Percentiles rank a stretch among this genome's conserved stretches.
These are phyloP conservation scores for Cryptococcus sp. DNA, from an alignment of 1,284 basidiomycete genomes.

Conservation along the genomic window DNA sequence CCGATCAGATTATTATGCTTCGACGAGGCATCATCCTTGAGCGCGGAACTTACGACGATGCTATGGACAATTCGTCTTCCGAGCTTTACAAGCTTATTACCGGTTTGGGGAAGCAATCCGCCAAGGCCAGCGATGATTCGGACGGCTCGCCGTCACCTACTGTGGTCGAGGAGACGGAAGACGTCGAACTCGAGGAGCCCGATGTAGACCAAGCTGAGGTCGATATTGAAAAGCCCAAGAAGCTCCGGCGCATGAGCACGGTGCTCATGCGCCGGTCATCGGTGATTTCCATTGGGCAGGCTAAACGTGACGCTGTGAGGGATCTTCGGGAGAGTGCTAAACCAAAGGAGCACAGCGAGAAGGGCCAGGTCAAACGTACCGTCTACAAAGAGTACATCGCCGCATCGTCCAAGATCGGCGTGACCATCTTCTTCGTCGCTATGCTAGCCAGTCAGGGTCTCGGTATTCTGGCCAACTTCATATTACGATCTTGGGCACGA, in stretches of 20 bases:
- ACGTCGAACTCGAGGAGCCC: slow-evolving; percentile 36
- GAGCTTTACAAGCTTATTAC: slow-evolving; percentile 77
- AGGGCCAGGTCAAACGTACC: slow-evolving; percentile 73
- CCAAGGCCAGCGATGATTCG: slow-evolving; percentile 37
- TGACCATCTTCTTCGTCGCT: slow-evolving; percentile 65
- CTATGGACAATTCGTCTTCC: slow-evolving; percentile 65
- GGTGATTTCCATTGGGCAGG: slow-evolving; percentile 46
- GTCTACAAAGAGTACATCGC: slow-evolving; percentile 79
- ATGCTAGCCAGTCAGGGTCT: slow-evolving; percentile 57
- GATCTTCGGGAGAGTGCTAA: slow-evolving; percentile 53
- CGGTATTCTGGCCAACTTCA: slow-evolving; percentile 63
- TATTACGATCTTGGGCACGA: slow-evolving; percentile 77
- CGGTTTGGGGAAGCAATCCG: slow-evolving; percentile 56
- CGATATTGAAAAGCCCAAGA: slow-evolving; percentile 34
- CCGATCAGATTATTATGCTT: slow-evolving; percentile 77
- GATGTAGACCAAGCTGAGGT: slow-evolving; percentile 37
- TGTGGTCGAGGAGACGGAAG: slow-evolving; percentile 28
- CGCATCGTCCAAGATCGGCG: slow-evolving; percentile 74
- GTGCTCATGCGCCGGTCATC: slow-evolving; percentile 49
- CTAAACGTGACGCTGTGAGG: slow-evolving; percentile 50
- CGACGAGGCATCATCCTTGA: slow-evolving; percentile 84
- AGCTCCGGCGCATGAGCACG: slow-evolving; percentile 36
- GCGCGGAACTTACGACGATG: slow-evolving; percentile 65
- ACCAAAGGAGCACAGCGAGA: slow-evolving; percentile 76
- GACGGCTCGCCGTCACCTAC: slow-evolving; percentile 57